Conservation (phyloP, 768 basidiomycete genomes). For the Lyophyllum shimeji region DNA sequence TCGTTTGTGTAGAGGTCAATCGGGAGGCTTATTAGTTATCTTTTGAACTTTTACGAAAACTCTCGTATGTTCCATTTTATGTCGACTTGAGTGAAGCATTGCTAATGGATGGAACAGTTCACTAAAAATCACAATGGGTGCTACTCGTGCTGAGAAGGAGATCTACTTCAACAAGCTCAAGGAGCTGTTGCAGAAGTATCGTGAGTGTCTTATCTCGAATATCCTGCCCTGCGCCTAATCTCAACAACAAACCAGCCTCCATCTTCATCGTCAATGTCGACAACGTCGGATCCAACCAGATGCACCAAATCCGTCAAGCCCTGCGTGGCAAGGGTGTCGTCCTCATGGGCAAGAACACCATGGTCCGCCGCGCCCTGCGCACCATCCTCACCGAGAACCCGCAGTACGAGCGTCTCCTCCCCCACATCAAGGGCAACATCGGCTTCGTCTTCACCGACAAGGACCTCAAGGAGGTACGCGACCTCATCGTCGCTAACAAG, state of each 20-base stretch:
- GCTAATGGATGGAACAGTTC: slow-evolving; percentile 11
- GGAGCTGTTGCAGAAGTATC: slow-evolving; percentile 86
- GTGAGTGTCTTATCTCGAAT: slow-evolving; percentile 45
- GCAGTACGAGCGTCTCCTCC: slow-evolving; percentile 94
- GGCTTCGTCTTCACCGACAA: slow-evolving; percentile 95
- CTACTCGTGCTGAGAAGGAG: slow-evolving; percentile 85
- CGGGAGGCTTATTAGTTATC: slow-evolving; percentile 73
- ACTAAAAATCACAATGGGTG: slow-evolving; percentile 75
- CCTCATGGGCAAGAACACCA: slow-evolving; percentile 99
- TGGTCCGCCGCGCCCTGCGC: slow-evolving; percentile 98
- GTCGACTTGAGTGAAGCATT: not conserved
- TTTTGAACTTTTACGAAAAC: slow-evolving; percentile 20
- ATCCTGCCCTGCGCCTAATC: not conserved
- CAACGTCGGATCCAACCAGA: slow-evolving; percentile 99
- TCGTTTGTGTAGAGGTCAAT: slow-evolving; percentile 66
- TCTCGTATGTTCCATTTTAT: slow-evolving; percentile 13
- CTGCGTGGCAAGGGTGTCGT: slow-evolving; percentile 97
- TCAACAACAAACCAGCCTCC: slow-evolving; percentile 65
- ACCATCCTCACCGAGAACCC: slow-evolving; percentile 87
- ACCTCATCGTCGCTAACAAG: slow-evolving; percentile 93
- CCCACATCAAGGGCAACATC: slow-evolving; percentile 95
- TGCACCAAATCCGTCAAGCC: slow-evolving; percentile 95
- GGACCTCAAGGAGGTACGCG: slow-evolving; percentile 95
- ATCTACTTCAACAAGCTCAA: slow-evolving; percentile 92
- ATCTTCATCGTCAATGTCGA: slow-evolving; percentile 99